A percentile compares a stretch with the other conserved stretches of the same genome.
phyloP scores from a whole-genome alignment of 2,329 filamentous ascomycete species.

The Phialophora chinensis region DNA sequence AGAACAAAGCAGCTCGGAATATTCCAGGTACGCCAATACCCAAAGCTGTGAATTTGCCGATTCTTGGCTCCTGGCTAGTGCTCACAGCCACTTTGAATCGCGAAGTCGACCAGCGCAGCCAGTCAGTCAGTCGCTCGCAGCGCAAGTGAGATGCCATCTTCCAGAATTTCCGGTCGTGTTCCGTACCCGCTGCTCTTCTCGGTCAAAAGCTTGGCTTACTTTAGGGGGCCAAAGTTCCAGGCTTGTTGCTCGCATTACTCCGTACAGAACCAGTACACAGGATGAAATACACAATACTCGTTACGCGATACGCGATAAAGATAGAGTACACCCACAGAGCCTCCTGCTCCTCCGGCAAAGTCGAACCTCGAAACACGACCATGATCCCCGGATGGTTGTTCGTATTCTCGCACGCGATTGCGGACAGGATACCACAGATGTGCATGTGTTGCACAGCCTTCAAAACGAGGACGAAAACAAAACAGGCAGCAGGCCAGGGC shows the following conservation, averaged over 20 bases:
- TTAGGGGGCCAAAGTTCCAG: not conserved
- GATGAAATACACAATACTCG: too few relatives aligned
- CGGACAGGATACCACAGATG: too few relatives aligned
- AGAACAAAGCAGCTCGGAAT: not conserved
- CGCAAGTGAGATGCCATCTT: not conserved
- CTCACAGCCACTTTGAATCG: not conserved
- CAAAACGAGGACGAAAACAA: not conserved
- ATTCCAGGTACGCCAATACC: not conserved
- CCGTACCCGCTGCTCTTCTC: not conserved
- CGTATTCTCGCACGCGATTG: too few relatives aligned
- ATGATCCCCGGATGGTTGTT: too few relatives aligned
- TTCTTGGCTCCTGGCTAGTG: not conserved
- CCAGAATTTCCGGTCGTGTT: not conserved
- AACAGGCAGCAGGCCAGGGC: not conserved
- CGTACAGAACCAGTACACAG: not conserved
- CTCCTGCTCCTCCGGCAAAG: too few relatives aligned
- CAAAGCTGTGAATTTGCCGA: not conserved
- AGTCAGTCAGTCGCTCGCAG: too few relatives aligned
- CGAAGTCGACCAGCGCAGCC: too few relatives aligned
- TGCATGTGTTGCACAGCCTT: not conserved
- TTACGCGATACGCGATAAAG: too few relatives aligned
- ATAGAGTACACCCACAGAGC: too few relatives aligned
- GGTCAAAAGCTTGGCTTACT: not conserved
- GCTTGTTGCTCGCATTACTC: not conserved
- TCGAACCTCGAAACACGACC: too few relatives aligned